Evolutionary conservation across 441 rosid species (phyloP), one percentile per base, ranked within the genome.

Genomic region (Sinapis alba): DNA sequence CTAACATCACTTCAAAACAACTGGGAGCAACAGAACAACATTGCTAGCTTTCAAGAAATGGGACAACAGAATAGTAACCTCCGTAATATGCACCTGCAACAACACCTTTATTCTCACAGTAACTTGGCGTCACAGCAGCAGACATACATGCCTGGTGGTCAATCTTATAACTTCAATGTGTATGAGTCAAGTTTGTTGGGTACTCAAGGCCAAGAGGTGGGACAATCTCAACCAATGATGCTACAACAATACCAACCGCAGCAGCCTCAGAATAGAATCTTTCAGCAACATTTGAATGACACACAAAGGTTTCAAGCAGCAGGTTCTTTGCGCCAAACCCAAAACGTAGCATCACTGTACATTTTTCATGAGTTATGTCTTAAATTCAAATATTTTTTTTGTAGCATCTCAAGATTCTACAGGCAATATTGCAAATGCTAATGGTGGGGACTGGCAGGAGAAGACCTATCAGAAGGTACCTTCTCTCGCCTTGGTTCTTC

Each of bases 381-480:
- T 51, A 51, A 51, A 1, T 47, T 62, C 16, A 9, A 62, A 18
- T 59, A 62, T 7, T 73, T 5, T 41, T 41, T 41, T 83, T 81
- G 75, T 83, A 89, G 93, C 93, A 79, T 81, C 91, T 71, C 81
- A 86, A 47, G 92, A 88, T 80, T 82, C 86, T 65, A 71, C 88
- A 53, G 78, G 84, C 61, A 83, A 85, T 81, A 80, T 82, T 1
- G 86, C 80, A 45, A 85, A 84, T 66, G 80, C 75, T 26, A 83
- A 54, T 53, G 86, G 82, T 72, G 83, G 75, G 62, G 90, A 90
- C 75, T 89, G 88, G 95, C 89, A 81, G 70, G 97, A 93, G 75
- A 93, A 93, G 82, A 80, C 83, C 45, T 85, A 84, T 81, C 92
- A 86, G 75, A 89, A 89, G 95, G 93, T 90, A 77, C 32, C 67